Evolutionary conservation across 345 rosid genomes (phyloP).

Genomic region (Eucalyptus grandis): DNA sequence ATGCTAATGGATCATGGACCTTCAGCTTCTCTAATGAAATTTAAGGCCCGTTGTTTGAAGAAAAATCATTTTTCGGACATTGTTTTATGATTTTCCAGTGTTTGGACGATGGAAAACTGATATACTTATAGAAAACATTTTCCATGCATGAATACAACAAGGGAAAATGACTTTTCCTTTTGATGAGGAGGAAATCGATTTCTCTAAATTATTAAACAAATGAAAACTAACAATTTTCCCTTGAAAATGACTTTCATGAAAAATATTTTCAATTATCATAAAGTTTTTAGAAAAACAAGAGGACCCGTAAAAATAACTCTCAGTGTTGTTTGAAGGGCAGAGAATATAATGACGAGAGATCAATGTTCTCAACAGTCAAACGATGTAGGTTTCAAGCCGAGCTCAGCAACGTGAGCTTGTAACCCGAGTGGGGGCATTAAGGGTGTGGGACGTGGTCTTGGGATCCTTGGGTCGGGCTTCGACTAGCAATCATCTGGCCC

Average conservation of each 20-base stretch:
- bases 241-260: not conserved
- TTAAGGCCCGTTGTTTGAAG: not conserved
- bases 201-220: rapidly evolving
- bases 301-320: not conserved
- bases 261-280: not conserved
- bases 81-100: rapidly evolving
- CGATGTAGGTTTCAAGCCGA: too few species aligned
- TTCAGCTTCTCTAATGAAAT: not conserved
- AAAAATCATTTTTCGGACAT: not conserved
- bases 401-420: too few species aligned
- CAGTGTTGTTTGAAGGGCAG: rapidly evolving
- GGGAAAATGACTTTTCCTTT: not conserved
- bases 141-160: not conserved
- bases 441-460: too few species aligned
- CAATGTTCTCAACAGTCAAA: too few species aligned
- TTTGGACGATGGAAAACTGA: rapidly evolving
- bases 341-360: too few species aligned
- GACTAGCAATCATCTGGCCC: too few species aligned
- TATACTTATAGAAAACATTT: rapidly evolving
- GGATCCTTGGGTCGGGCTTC: too few species aligned
- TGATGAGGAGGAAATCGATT: not conserved
- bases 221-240: too few species aligned
- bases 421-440: too few species aligned
- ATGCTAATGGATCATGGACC: not conserved
- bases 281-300: rapidly evolving